Conservation (phyloP, 352 stramenopile genomes). For the Globisporangium heterothallicum region DNA sequence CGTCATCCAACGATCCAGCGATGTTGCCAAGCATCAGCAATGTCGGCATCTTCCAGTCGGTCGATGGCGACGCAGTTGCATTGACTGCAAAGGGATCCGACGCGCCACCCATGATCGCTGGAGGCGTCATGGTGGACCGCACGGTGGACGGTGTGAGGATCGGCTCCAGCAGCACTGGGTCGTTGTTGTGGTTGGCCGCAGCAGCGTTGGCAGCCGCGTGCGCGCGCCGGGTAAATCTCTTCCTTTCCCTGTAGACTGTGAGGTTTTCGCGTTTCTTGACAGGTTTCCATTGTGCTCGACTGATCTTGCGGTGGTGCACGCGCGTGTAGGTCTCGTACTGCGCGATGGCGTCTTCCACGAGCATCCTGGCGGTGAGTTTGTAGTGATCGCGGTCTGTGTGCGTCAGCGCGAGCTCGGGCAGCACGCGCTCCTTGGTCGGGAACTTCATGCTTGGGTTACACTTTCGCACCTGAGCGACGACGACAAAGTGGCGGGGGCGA, state of each 20-base stretch:
- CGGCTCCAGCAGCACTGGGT: constrained; percentile 1
- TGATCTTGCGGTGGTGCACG: constrained; percentile 20
- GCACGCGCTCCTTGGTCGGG: constrained; percentile 7
- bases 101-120: background rate
- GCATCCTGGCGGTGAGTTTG: constrained; percentile 12
- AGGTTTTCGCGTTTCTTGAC: constrained; percentile 40
- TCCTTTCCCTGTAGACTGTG: constrained; percentile 26
- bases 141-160: constrained; percentile 10
- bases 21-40: constrained; percentile 38
- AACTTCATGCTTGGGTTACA: constrained; percentile 5
- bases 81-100: background rate
- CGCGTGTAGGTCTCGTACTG: constrained; percentile 25
- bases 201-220: background rate
- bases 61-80: constrained; percentile 12
- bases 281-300: constrained; percentile 31
- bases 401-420: constrained; percentile 9
- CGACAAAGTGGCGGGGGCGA: background rate
- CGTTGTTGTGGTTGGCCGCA: background rate
- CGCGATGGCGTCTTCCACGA: constrained; percentile 40
- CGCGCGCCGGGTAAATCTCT: background rate
- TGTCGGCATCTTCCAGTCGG: constrained; percentile 34
- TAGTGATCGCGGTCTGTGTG: constrained; percentile 4
- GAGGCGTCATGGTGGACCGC: constrained; percentile 6
- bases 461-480: background rate
- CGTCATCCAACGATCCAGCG: constrained; percentile 44